phyloP scores from a whole-genome alignment of 2,329 filamentous ascomycete species.

The Botrytis tulipae region DNA sequence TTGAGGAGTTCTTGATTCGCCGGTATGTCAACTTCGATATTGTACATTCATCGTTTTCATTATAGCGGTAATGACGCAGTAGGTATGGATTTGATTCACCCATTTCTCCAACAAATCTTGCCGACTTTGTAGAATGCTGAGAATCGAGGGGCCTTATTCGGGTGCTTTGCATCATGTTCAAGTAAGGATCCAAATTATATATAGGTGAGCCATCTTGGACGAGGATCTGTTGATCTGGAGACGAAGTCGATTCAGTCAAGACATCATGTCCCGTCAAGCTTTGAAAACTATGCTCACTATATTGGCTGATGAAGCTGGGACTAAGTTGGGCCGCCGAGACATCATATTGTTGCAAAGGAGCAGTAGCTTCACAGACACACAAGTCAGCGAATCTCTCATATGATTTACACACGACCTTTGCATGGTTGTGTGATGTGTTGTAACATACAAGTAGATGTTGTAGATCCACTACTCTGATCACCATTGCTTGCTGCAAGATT shows the following conservation, averaged over 20 bases:
- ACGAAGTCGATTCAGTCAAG: slow-evolving; percentile 28
- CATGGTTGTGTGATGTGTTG: background rate
- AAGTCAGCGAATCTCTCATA: slow-evolving; percentile 23
- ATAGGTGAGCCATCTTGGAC: slow-evolving; percentile 33
- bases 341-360: slow-evolving; percentile 32
- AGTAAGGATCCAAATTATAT: slow-evolving; percentile 34
- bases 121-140: slow-evolving; percentile 30
- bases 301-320: slow-evolving; percentile 35
- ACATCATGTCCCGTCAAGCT: slow-evolving; percentile 31
- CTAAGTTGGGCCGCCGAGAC: slow-evolving; percentile 30
- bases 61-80: slow-evolving; percentile 35
- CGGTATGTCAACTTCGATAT: slow-evolving; percentile 38
- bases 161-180: slow-evolving; percentile 32
- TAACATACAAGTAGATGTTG: slow-evolving; percentile 28
- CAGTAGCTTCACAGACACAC: slow-evolving; percentile 24
- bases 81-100: slow-evolving; percentile 39
- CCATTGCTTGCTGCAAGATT: slow-evolving; percentile 30
- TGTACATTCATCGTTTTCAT: slow-evolving; percentile 38
- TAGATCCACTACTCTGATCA: slow-evolving; percentile 22
- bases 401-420: background rate
- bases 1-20: slow-evolving; percentile 31
- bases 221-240: slow-evolving; percentile 30
- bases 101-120: slow-evolving; percentile 38
- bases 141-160: slow-evolving; percentile 35
- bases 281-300: slow-evolving; percentile 33